These are phyloP conservation scores for Fusarium udum DNA, from an alignment of 2,329 filamentous ascomycete genomes.

Conservation along the genomic window DNA sequence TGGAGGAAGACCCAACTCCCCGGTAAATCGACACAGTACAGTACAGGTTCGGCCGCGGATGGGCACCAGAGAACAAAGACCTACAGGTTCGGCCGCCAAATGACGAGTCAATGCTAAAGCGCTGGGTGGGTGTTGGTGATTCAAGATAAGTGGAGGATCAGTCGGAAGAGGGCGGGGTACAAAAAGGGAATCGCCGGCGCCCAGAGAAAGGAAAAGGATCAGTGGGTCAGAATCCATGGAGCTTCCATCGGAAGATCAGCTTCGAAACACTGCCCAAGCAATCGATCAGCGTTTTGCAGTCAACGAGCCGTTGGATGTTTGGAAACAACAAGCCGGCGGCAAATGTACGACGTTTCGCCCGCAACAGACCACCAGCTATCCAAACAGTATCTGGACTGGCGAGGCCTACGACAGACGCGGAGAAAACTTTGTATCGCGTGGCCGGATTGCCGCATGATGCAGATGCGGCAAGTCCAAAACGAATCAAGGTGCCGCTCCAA, in stretches of 20 bases:
- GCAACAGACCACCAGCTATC: slow-evolving; percentile 9
- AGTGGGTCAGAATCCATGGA: slow-evolving; percentile 24
- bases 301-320: slow-evolving; percentile 10
- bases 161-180: slow-evolving; percentile 35
- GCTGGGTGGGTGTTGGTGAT: slow-evolving; percentile 28
- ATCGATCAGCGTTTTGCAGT: slow-evolving; percentile 16
- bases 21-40: slow-evolving; percentile 37
- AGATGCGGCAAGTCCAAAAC: slow-evolving; percentile 31
- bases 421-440: slow-evolving; percentile 33
- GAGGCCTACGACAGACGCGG: slow-evolving; percentile 25
- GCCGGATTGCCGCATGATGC: slow-evolving; percentile 33
- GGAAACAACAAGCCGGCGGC: slow-evolving; percentile 12
- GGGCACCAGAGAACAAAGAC: slow-evolving; percentile 7
- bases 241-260: slow-evolving; percentile 15
- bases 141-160: slow-evolving; percentile 31
- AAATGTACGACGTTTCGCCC: slow-evolving; percentile 15
- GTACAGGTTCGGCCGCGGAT: slow-evolving; percentile 9
- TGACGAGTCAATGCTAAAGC: slow-evolving; percentile 22
- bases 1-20: slow-evolving; percentile 73
- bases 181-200: slow-evolving; percentile 14
- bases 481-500: slow-evolving; percentile 34
- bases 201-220: not conserved
- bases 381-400: slow-evolving; percentile 20
- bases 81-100: slow-evolving; percentile 23
- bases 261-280: slow-evolving; percentile 7